Percentiles rank a stretch among this genome's conserved stretches.
These are phyloP conservation scores for Diplodia intermedia DNA, from an alignment of 2,329 filamentous ascomycete genomes.

Conservation along the genomic window DNA sequence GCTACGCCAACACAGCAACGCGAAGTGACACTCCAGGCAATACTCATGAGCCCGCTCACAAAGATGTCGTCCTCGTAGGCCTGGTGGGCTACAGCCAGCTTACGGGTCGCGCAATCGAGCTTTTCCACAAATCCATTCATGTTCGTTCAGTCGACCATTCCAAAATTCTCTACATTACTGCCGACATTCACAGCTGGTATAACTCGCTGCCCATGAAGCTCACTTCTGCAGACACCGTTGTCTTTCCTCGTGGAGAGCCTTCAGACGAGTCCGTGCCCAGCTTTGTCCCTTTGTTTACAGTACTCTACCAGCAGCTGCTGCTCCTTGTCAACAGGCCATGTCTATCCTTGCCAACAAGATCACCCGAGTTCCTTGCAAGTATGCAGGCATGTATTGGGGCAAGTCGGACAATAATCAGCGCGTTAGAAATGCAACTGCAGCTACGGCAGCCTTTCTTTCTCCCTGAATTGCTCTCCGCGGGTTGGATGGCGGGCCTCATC, in stretches of 20 bases:
- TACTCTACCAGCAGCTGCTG: slow-evolving; percentile 31
- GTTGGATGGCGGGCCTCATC: slow-evolving; percentile 32
- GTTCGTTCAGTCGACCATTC: slow-evolving; percentile 32
- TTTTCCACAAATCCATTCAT: slow-evolving; percentile 33
- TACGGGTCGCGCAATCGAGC: slow-evolving; percentile 29
- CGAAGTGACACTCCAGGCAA: neutral
- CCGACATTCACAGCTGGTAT: slow-evolving; percentile 31
- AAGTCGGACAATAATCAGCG: slow-evolving; percentile 23
- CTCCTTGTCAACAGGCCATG: slow-evolving; percentile 31
- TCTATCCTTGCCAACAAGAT: slow-evolving; percentile 22
- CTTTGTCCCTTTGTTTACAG: slow-evolving; percentile 32
- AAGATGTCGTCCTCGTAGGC: slow-evolving; percentile 24
- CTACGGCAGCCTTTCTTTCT: slow-evolving; percentile 30
- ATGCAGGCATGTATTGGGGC: slow-evolving; percentile 29
- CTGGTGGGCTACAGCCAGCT: slow-evolving; percentile 32
- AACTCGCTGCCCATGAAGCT: slow-evolving; percentile 28
- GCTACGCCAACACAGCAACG: neutral
- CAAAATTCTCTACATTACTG: slow-evolving; percentile 30
- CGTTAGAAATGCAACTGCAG: slow-evolving; percentile 31
- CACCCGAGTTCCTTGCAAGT: slow-evolving; percentile 28
- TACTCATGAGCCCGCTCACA: slow-evolving; percentile 7
- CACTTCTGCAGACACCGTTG: slow-evolving; percentile 1
- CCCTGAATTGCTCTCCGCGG: slow-evolving; percentile 28
- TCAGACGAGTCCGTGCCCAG: slow-evolving; percentile 10
- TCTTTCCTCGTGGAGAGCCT: slow-evolving; percentile 12